Conservation (phyloP, 495 filamentous ascomycete genomes). For the Diplogelasinospora grovesii region DNA sequence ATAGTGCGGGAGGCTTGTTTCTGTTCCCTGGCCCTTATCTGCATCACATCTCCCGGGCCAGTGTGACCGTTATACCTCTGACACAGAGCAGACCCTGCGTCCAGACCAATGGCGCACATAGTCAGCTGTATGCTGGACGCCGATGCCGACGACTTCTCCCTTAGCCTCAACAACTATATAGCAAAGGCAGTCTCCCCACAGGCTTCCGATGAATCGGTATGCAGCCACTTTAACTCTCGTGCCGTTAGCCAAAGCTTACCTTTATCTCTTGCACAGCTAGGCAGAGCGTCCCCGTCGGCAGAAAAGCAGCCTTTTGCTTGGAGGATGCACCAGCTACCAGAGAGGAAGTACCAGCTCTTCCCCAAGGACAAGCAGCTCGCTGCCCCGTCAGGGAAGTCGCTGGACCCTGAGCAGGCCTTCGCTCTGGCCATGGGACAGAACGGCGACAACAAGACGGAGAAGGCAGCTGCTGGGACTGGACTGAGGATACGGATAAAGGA, state of each 20-base stretch:
- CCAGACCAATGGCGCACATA: constrained; percentile 43
- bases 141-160: constrained; percentile 28
- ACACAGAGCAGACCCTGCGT: constrained; percentile 20
- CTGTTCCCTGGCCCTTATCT: constrained; percentile 20
- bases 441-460: constrained; percentile 36
- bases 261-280: constrained; percentile 17
- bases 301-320: constrained; percentile 42
- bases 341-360: constrained; percentile 49
- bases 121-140: constrained; percentile 36
- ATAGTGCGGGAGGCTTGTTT: constrained; percentile 15
- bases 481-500: constrained; percentile 46
- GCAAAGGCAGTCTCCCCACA: constrained; percentile 36
- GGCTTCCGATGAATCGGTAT: constrained; percentile 41
- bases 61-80: constrained; percentile 26
- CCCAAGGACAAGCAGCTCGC: constrained; percentile 39
- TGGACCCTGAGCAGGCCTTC: constrained; percentile 46
- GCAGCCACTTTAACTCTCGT: constrained; percentile 23
- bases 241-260: constrained; percentile 24
- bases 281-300: constrained; percentile 27
- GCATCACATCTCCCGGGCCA: constrained; percentile 22
- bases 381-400: constrained; percentile 30
- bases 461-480: constrained; percentile 29
- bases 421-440: constrained; percentile 40
- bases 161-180: constrained; percentile 41
- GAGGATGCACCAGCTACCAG: constrained; percentile 49